Percentiles rank a stretch among this genome's conserved stretches.
phyloP scores from a whole-genome alignment of 495 filamentous ascomycete species.

The Eremomyces bilateralis region DNA sequence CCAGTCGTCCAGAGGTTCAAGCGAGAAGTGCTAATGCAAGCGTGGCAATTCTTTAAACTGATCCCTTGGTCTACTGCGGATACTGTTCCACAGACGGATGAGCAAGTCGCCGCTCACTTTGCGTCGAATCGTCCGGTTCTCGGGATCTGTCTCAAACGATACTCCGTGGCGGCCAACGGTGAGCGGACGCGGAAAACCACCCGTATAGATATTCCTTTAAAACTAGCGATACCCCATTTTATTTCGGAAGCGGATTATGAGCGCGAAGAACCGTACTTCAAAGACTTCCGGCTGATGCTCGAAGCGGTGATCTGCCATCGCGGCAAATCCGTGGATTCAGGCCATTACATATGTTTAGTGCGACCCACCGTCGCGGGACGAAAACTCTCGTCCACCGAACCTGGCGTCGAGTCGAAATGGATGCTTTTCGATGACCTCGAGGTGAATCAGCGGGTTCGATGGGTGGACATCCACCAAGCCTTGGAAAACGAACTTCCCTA shows the following conservation, averaged over 20 bases:
- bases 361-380: constrained; percentile 28
- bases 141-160: constrained; percentile 81
- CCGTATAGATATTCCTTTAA: constrained; percentile 76
- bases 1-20: constrained; percentile 30
- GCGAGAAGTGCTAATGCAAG: constrained; percentile 83
- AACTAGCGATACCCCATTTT: constrained; percentile 74
- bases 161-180: constrained; percentile 51
- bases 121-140: constrained; percentile 57
- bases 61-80: constrained; percentile 45
- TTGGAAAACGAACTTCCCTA: constrained; percentile 79
- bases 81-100: constrained; percentile 46
- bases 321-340: constrained; percentile 69
- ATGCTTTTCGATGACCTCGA: constrained; percentile 79
- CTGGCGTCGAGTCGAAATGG: constrained; percentile 41
- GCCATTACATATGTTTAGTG: constrained; percentile 75
- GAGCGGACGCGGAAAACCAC: constrained; percentile 47
- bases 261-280: constrained; percentile 30
- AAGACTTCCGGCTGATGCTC: constrained; percentile 73
- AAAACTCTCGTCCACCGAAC: background rate
- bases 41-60: constrained; percentile 91
- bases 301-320: constrained; percentile 84
- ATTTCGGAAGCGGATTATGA: constrained; percentile 51
- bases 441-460: constrained; percentile 42
- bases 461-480: constrained; percentile 56
- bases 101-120: constrained; percentile 52